phyloP scores from a whole-genome alignment of 192 early-diverging fungal genomes.

The Dissophora globulifera region DNA sequence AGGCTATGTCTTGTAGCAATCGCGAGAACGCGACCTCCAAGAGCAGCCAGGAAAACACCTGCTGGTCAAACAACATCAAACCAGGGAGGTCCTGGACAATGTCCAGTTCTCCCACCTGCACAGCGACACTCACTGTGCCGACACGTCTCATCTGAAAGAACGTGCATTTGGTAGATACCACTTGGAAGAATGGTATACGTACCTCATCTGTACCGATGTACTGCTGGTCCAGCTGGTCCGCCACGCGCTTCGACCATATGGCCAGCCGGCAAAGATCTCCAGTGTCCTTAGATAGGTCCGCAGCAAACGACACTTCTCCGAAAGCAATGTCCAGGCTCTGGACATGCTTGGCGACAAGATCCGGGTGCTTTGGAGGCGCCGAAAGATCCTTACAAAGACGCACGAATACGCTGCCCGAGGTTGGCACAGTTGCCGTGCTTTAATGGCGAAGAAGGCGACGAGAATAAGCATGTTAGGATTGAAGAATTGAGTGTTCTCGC shows the following conservation, averaged over 20 bases:
- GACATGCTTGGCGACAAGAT: neutral
- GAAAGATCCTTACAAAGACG: neutral
- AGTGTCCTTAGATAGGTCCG: neutral
- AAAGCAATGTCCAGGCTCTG: neutral
- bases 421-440: slow-evolving; percentile 4
- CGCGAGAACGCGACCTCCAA: neutral
- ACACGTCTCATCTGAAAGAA: neutral
- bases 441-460: neutral
- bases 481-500: neutral
- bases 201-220: neutral
- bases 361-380: neutral
- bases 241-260: slow-evolving; percentile 3
- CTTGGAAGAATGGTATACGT: neutral
- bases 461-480: too few species aligned
- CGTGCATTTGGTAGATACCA: neutral
- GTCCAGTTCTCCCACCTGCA: neutral
- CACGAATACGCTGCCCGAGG: neutral
- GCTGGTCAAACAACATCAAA: neutral
- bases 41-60: neutral
- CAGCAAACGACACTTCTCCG: neutral
- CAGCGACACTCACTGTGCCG: slow-evolving; percentile 4
- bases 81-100: neutral
- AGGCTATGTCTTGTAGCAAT: neutral
- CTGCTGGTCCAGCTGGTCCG: neutral
- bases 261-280: neutral